These are phyloP conservation scores for Geranium brycei DNA, from an alignment of 345 rosid genomes.

Conservation along the genomic window DNA sequence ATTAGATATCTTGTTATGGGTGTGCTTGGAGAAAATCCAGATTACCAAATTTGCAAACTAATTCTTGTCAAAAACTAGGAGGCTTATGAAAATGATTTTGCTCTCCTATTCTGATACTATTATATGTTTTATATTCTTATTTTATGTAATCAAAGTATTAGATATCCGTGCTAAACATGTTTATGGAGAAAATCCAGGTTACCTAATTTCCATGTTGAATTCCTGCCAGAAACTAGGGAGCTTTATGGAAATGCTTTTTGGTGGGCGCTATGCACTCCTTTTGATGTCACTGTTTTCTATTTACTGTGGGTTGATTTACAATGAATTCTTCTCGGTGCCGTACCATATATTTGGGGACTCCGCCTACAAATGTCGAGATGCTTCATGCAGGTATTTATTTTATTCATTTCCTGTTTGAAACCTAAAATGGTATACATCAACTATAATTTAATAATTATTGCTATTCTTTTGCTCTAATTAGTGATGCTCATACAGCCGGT, in stretches of 20 bases:
- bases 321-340: conserved; percentile 94
- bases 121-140: too few relatives aligned
- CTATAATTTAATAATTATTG: background rate
- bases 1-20: background rate
- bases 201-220: conserved; percentile 1
- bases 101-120: too few relatives aligned
- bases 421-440: background rate
- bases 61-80: background rate
- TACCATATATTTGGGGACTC: conserved; percentile 88
- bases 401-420: background rate
- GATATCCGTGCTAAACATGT: background rate
- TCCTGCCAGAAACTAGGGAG: conserved; percentile 84
- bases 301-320: conserved; percentile 94
- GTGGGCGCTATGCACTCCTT: conserved; percentile 86
- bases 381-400: conserved; percentile 54
- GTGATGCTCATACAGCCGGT: conserved; percentile 68
- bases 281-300: conserved; percentile 88
- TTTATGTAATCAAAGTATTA: background rate
- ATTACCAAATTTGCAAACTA: background rate
- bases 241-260: conserved; percentile 98
- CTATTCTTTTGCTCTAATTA: conserved; percentile 20
- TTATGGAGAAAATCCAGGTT: background rate
- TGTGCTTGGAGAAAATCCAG: background rate
- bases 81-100: background rate
- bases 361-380: conserved; percentile 85